Evolutionary conservation across 768 basidiomycete genomes (phyloP).

Genomic region (Xanthoconium purpureum): DNA sequence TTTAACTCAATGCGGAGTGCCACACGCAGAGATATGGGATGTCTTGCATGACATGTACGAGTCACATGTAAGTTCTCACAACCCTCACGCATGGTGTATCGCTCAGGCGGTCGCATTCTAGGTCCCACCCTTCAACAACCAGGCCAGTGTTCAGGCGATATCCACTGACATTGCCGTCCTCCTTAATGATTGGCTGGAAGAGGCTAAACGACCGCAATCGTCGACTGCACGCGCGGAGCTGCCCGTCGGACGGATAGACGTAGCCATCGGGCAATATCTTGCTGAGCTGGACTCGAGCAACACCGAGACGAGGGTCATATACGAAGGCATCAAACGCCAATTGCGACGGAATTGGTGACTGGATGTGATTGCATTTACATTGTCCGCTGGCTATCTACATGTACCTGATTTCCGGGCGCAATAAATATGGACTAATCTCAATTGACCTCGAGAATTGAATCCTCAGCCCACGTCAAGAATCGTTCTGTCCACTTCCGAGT

Average conservation of each 20-base stretch:
- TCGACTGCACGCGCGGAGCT: slow-evolving; percentile 59
- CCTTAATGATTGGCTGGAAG: slow-evolving; percentile 78
- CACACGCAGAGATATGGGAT: slow-evolving; percentile 80
- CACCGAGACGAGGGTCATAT: slow-evolving; percentile 58
- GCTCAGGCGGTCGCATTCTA: slow-evolving; percentile 26
- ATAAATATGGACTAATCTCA: slow-evolving; percentile 25
- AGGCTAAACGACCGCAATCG: slow-evolving; percentile 72
- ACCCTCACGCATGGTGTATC: neutral
- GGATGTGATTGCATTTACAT: slow-evolving; percentile 6
- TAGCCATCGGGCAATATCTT: slow-evolving; percentile 71
- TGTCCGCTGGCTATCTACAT: slow-evolving; percentile 13
- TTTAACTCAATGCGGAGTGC: slow-evolving; percentile 77
- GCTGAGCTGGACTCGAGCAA: slow-evolving; percentile 62
- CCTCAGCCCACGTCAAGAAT: slow-evolving; percentile 67
- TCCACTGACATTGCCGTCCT: slow-evolving; percentile 80
- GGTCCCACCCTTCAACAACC: slow-evolving; percentile 83
- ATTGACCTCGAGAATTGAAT: slow-evolving; percentile 76
- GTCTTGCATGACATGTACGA: slow-evolving; percentile 84
- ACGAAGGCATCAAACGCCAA: slow-evolving; percentile 70
- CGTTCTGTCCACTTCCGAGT: slow-evolving; percentile 60
- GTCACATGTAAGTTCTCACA: slow-evolving; percentile 60
- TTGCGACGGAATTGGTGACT: slow-evolving; percentile 68
- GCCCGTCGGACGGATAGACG: slow-evolving; percentile 75
- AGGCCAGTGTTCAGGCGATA: slow-evolving; percentile 73
- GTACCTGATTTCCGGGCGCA: slow-evolving; percentile 12